Evolutionary conservation across 495 filamentous ascomycete genomes (phyloP).

Genomic region (Penicillium psychrofluorescens): DNA sequence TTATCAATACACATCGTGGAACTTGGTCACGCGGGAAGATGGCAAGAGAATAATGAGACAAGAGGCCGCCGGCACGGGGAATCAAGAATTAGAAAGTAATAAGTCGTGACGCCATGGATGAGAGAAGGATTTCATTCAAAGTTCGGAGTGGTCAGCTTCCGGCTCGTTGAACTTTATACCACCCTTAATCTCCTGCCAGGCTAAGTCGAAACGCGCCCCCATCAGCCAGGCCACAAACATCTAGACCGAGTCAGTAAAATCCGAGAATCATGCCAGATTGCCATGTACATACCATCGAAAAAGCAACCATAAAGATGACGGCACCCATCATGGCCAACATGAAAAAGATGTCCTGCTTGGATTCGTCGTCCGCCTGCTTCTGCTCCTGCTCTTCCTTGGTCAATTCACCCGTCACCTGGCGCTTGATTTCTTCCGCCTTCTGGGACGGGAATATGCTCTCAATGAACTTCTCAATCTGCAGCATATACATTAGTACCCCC

Average conservation of each 20-base stretch:
- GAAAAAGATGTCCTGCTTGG: conserved; percentile 53
- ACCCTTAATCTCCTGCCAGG: conserved; percentile 44
- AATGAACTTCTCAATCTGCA: conserved; percentile 93
- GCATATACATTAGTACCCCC: conserved; percentile 10
- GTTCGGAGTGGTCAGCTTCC: conserved; percentile 12
- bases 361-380: conserved; percentile 41
- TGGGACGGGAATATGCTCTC: conserved; percentile 86
- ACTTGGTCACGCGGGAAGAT: conserved; percentile 8
- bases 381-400: conserved; percentile 36
- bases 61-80: conserved; percentile 19
- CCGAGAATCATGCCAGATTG: no score
- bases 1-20: conserved; percentile 27
- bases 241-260: conserved; percentile 32
- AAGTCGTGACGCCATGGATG: conserved; percentile 30
- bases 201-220: conserved; percentile 63
- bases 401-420: conserved; percentile 28
- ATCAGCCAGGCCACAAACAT: conserved; percentile 58
- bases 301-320: conserved; percentile 53
- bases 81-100: conserved; percentile 22
- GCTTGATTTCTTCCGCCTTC: conserved; percentile 40
- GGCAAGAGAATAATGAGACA: conserved; percentile 22
- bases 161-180: conserved; percentile 34
- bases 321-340: conserved; percentile 54
- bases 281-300: conserved; percentile 50
- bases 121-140: conserved; percentile 8